A percentile compares a stretch with the other conserved stretches of the same genome.
Conservation (phyloP, 2,329 filamentous ascomycete species). For the Aspergillus ustus region DNA sequence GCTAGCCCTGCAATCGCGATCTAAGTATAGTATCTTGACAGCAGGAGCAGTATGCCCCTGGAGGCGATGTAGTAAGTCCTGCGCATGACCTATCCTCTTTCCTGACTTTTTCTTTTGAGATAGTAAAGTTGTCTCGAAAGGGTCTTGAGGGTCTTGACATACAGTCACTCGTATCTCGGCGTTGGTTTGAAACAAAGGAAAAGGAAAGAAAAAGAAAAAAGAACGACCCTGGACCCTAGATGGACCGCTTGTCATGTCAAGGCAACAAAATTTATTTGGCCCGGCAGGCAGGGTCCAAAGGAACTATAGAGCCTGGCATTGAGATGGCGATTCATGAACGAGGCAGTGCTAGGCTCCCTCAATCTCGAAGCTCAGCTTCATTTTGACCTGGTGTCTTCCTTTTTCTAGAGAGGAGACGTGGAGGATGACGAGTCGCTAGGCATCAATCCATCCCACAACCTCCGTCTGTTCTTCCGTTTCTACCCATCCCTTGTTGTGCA, state of each 20-base stretch:
- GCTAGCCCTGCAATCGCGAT: neutral
- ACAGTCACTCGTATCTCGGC: no score
- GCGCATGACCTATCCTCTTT: neutral
- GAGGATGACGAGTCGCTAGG: neutral
- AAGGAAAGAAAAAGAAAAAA: neutral
- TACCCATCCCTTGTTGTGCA: neutral
- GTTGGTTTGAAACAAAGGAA: neutral
- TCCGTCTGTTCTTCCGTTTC: neutral
- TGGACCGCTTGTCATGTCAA: neutral
- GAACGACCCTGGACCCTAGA: neutral
- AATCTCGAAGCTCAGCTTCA: neutral
- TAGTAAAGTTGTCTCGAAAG: neutral
- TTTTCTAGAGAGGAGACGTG: neutral
- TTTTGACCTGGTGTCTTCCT: neutral
- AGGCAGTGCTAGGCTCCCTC: slow-evolving; percentile 15
- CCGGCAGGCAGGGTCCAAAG: neutral
- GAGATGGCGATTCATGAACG: neutral
- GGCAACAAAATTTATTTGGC: neutral
- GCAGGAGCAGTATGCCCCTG: neutral
- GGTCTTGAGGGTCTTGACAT: no score
- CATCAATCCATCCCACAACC: neutral
- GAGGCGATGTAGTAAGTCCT: neutral
- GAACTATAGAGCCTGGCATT: neutral
- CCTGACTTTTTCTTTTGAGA: neutral
- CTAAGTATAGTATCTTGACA: neutral